These are phyloP conservation scores for Thecaphora thlaspeos DNA, from an alignment of 1,284 basidiomycete species.

Conservation along the genomic window DNA sequence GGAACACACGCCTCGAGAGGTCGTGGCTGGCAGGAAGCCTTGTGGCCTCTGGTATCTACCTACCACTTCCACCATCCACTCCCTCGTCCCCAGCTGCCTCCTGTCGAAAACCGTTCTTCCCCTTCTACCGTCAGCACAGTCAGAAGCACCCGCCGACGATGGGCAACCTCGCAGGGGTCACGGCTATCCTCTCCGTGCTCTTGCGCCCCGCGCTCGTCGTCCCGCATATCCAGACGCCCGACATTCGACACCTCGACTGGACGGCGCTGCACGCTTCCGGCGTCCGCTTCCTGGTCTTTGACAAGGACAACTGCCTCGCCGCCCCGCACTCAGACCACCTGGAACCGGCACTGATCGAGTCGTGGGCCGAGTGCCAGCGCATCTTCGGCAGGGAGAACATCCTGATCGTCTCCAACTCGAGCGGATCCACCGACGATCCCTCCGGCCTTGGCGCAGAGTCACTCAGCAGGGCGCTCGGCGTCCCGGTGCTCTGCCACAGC, in stretches of 20 bases:
- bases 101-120: no score
- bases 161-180: constrained; percentile 70
- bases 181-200: constrained; percentile 73
- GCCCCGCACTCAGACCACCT: constrained; percentile 51
- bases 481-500: constrained; percentile 77
- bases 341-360: constrained; percentile 61
- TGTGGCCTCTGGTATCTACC: no score
- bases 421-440: constrained; percentile 78
- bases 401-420: constrained; percentile 89
- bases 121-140: no score
- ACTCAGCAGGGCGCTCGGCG: constrained; percentile 72
- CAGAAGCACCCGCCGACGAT: constrained; percentile 4
- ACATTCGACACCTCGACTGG: constrained; percentile 86
- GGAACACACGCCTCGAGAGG: no score
- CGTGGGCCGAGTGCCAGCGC: constrained; percentile 73
- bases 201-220: constrained; percentile 72
- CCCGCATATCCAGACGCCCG: constrained; percentile 72
- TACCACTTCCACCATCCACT: no score
- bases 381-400: constrained; percentile 78
- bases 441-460: constrained; percentile 83
- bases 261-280: constrained; percentile 71
- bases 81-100: no score
- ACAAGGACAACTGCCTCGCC: constrained; percentile 91
- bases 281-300: constrained; percentile 83
- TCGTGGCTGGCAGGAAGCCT: no score